A percentile compares a stretch with the other conserved stretches of the same genome.
phyloP scores from a whole-genome alignment of 202 grass and related monocot genomes.

The Panicum hallii region DNA sequence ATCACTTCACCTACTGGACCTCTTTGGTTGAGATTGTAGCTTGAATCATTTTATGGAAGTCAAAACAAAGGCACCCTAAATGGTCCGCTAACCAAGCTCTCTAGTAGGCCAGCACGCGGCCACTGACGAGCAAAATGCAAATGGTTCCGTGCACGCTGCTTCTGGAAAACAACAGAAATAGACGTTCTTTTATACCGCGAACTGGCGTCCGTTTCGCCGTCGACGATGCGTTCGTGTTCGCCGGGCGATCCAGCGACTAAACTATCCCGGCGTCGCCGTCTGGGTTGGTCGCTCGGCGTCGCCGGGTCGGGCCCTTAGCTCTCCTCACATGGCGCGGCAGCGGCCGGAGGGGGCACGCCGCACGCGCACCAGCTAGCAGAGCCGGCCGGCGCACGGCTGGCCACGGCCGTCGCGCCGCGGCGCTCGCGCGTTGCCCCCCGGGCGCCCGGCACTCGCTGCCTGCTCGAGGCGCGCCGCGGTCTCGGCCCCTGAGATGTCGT shows the following conservation, averaged over 20 bases:
- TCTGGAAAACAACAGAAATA: not conserved
- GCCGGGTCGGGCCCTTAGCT: too few species aligned
- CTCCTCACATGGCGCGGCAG: conserved; percentile 24
- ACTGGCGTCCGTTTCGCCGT: not conserved
- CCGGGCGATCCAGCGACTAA: not conserved
- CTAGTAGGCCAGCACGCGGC: not conserved
- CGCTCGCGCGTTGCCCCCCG: conserved; percentile 48
- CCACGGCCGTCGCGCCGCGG: conserved; percentile 1
- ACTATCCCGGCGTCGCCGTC: not conserved
- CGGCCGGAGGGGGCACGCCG: not conserved
- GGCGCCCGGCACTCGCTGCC: conserved; percentile 32
- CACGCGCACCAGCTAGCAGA: not conserved
- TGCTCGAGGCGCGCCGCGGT: not conserved
- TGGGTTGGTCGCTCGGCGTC: not conserved
- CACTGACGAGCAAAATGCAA: not conserved
- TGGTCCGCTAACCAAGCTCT: not conserved
- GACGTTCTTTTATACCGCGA: not conserved
- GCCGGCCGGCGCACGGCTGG: conserved; percentile 3
- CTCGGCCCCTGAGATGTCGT: conserved; percentile 39
- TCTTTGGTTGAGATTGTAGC: too few species aligned
- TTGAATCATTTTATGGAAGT: too few species aligned
- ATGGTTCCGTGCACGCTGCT: conserved; percentile 36
- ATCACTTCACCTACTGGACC: too few species aligned
- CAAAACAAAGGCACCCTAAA: too few species aligned
- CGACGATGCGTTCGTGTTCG: not conserved